A percentile compares a stretch with the other conserved stretches of the same genome.
phyloP scores from a whole-genome alignment of 805 yeast genomes.

The Sugiyamaella marilandica region DNA sequence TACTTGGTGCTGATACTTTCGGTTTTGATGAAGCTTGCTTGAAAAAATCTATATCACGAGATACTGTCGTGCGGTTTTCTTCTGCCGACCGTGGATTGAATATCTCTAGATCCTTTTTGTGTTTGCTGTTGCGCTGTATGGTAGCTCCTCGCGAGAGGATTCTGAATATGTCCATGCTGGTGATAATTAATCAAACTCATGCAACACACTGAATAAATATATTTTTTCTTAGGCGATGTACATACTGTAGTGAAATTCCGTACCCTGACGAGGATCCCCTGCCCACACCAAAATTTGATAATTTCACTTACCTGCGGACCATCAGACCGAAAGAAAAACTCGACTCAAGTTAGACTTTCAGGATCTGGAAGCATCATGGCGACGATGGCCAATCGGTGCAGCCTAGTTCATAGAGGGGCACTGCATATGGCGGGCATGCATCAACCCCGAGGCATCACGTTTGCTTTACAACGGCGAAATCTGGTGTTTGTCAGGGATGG shows the following conservation, averaged over 20 bases:
- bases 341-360: too few species aligned
- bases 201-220: neutral
- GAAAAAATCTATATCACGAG: conserved; percentile 80
- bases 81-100: conserved; percentile 23
- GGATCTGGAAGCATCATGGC: neutral
- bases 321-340: neutral
- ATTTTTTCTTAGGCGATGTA: too few species aligned
- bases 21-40: conserved; percentile 37
- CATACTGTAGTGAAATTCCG: neutral
- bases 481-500: conserved; percentile 38
- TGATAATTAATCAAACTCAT: neutral
- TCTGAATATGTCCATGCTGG: conserved; percentile 78
- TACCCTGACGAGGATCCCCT: neutral
- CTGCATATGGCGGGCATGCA: neutral
- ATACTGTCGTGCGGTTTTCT: conserved; percentile 47
- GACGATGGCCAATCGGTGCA: neutral
- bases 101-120: conserved; percentile 30
- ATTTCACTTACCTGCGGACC: neutral
- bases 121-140: conserved; percentile 53
- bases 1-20: conserved; percentile 28
- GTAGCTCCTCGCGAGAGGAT: conserved; percentile 83
- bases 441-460: neutral
- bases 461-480: neutral
- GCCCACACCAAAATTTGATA: neutral
- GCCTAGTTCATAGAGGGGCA: neutral